Conservation (phyloP, 2,329 filamentous ascomycete genomes). For the Scleromitrula shiraiana region DNA sequence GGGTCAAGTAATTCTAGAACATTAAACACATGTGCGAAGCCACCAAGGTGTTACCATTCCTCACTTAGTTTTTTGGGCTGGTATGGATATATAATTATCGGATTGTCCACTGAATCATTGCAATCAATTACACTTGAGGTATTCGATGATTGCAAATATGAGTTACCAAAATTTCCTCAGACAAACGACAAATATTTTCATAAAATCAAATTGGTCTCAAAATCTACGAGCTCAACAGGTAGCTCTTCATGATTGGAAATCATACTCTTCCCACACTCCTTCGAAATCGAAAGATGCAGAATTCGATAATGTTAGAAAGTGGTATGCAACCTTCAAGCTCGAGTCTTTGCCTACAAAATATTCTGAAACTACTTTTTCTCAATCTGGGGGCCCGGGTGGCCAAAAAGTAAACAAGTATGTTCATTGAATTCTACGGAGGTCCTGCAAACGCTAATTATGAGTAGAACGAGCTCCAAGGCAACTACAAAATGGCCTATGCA, state of each 20-base stretch:
- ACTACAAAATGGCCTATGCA: constrained; percentile 25
- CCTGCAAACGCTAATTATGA: constrained; percentile 5
- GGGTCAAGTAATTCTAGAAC: too few relatives aligned
- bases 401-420: constrained; percentile 31
- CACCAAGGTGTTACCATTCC: too few relatives aligned
- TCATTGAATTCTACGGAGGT: not conserved
- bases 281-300: constrained; percentile 15
- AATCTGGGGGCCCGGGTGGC: constrained; percentile 27
- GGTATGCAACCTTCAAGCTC: constrained; percentile 22
- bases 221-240: not conserved
- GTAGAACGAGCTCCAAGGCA: constrained; percentile 29
- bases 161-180: not conserved
- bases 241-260: constrained; percentile 11
- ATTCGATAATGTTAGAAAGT: constrained; percentile 24
- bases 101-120: not conserved
- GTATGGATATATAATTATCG: too few relatives aligned
- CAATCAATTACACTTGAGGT: too few relatives aligned
- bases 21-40: too few relatives aligned
- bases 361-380: constrained; percentile 22
- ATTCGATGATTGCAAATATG: too few relatives aligned
- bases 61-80: too few relatives aligned
- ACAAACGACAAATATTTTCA: not conserved
- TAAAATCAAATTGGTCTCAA: not conserved
- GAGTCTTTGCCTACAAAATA: constrained; percentile 22
- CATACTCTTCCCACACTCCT: constrained; percentile 17